Evolutionary conservation across 1,139 yeast genomes (phyloP).

Genomic region (Debaryomycetaceae sp.): DNA sequence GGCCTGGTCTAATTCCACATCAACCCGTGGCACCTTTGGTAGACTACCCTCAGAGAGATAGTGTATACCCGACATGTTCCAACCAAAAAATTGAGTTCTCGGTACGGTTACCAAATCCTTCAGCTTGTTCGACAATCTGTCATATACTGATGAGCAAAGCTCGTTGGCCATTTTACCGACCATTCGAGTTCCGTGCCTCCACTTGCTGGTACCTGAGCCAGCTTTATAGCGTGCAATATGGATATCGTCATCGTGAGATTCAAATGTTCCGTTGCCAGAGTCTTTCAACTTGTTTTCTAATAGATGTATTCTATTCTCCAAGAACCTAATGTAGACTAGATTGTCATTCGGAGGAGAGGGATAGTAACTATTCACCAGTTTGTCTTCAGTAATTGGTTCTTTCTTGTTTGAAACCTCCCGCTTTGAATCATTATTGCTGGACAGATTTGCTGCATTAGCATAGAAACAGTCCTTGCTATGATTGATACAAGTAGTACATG

Average conservation of each 20-base stretch:
- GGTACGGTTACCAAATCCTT: slow-evolving; percentile 44
- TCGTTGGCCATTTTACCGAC: slow-evolving; percentile 47
- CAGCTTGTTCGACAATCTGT: slow-evolving; percentile 35
- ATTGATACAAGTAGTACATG: slow-evolving; percentile 50
- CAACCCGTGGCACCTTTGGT: slow-evolving; percentile 31
- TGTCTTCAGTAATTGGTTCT: no score
- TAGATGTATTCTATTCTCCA: slow-evolving; percentile 41
- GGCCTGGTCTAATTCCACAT: slow-evolving; percentile 11
- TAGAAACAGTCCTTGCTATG: slow-evolving; percentile 40
- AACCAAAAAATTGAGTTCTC: slow-evolving; percentile 58
- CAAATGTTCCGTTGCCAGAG: slow-evolving; percentile 13
- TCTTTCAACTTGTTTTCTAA: slow-evolving; percentile 30
- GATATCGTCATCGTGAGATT: neutral
- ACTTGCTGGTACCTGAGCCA: slow-evolving; percentile 28
- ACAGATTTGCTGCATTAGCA: neutral
- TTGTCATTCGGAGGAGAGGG: slow-evolving; percentile 7
- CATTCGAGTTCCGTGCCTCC: slow-evolving; percentile 51
- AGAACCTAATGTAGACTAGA: slow-evolving; percentile 25
- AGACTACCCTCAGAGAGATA: slow-evolving; percentile 41
- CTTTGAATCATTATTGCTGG: no score
- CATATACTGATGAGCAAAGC: slow-evolving; percentile 38
- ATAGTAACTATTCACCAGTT: neutral
- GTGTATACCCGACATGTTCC: slow-evolving; percentile 62
- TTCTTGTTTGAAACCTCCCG: no score
- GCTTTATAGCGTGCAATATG: neutral